Base-by-base conservation (phyloP, 306 rosid genomes). In the Ziziphus jujuba region DNA sequence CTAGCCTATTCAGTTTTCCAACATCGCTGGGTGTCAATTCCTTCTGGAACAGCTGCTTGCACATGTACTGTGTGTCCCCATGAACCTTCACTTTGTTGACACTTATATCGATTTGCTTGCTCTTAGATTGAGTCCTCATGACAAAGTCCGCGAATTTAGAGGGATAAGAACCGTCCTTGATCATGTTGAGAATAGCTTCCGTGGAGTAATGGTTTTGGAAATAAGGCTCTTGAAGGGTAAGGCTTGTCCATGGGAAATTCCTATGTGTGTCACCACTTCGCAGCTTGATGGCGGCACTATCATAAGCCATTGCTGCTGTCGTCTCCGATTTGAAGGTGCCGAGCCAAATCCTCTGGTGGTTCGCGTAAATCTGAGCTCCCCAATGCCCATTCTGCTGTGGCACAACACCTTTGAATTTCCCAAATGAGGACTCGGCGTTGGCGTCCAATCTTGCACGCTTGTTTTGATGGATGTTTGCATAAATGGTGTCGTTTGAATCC, bases 1-100 rank as follows among this genome's bases (percentile, higher is more conserved):
- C 95, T 45, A 92, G 89, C 66, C 97, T 83, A 44, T 92, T 87
- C 14, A 89, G 96, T 72, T 89, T 92, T 0, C 96, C 91, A 8
- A 92, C 96, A 45, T 92, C 98, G 57, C 97, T 89, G 2, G 98
- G 95, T 34, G 97, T 92, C 52, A 92, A 56, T 36, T 89, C 96
- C 64, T 92, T 92, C 9, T 86, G 85, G 64, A 92, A 92, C 19
- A 92, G 88, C 59, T 82, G 81, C 31, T 76, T 79, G 67, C 82
- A 78, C 11, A 60, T 61, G 58, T 73, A 65, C 10, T 78, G 52
- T 44, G 67, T 77, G 14, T 73, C 77, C 1, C 61, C 84, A n/a
- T 70, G 70, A 50, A 74, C 57, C 44, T 56, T 75, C 1, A 63
- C 65, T 53, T 63, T 69, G 13, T 64, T 70, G n/a, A 14, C 2